Evolutionary conservation across 1,284 basidiomycete species (phyloP).

Genomic region (Neonothopanus nambi): DNA sequence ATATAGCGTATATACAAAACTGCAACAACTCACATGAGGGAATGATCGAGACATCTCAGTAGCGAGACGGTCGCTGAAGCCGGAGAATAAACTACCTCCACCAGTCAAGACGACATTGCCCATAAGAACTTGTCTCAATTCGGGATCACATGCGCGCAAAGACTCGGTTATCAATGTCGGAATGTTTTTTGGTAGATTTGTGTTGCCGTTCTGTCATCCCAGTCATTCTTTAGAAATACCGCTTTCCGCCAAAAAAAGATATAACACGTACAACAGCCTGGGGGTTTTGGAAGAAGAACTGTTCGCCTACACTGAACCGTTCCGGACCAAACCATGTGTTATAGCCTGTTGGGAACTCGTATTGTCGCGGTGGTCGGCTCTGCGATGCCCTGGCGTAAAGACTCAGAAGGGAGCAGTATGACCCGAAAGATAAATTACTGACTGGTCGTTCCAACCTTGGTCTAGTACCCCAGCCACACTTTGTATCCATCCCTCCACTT

Average conservation of each 20-base stretch:
- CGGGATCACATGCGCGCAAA: conserved; percentile 86
- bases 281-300: conserved; percentile 83
- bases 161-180: conserved; percentile 80
- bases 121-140: conserved; percentile 87
- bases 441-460: conserved; percentile 89
- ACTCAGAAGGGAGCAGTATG: neutral
- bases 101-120: conserved; percentile 95
- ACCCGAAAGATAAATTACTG: conserved; percentile 27
- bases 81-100: conserved; percentile 85
- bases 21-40: conserved; percentile 65
- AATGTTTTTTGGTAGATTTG: conserved; percentile 73
- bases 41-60: conserved; percentile 79
- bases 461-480: conserved; percentile 84
- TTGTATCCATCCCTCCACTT: conserved; percentile 95
- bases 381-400: conserved; percentile 46
- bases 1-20: conserved; percentile 3
- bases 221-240: conserved; percentile 1
- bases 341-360: conserved; percentile 97
- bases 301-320: conserved; percentile 85
- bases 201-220: conserved; percentile 55
- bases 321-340: conserved; percentile 84
- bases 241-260: neutral
- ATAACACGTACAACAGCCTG: conserved; percentile 66
- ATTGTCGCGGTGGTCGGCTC: conserved; percentile 60
- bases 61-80: conserved; percentile 84